Percentiles rank a stretch among this genome's conserved stretches.
phyloP scores from a whole-genome alignment of 352 stramenopile genomes.

The Globisporangium sylvaticum region DNA sequence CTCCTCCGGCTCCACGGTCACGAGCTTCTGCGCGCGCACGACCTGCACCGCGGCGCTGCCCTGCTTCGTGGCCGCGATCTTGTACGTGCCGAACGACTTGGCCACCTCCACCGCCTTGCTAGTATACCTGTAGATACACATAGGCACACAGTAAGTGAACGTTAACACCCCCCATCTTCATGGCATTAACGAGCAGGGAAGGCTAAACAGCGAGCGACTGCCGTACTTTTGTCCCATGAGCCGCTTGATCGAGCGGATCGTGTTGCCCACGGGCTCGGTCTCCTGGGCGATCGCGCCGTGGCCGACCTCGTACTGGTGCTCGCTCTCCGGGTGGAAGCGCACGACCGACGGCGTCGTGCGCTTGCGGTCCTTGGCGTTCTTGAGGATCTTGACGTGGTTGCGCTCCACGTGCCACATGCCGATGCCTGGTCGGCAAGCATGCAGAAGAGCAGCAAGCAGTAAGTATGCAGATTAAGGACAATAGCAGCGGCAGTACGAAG shows the following conservation, averaged over 20 bases:
- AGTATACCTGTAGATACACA: constrained; percentile 23
- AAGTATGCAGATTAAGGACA: not conserved
- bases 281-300: constrained; percentile 48
- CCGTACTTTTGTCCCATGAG: constrained; percentile 63
- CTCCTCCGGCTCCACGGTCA: constrained; percentile 58
- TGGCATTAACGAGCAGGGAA: not conserved
- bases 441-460: not conserved
- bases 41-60: constrained; percentile 54
- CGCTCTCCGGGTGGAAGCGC: constrained; percentile 50
- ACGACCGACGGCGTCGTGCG: constrained; percentile 82
- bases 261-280: constrained; percentile 59
- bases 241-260: constrained; percentile 76
- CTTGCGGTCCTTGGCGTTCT: constrained; percentile 54
- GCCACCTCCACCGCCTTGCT: constrained; percentile 59
- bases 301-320: constrained; percentile 47
- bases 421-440: constrained; percentile 28
- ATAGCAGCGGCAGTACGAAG: not conserved
- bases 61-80: constrained; percentile 47
- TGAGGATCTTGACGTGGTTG: constrained; percentile 85
- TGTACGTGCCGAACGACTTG: constrained; percentile 50
- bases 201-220: not conserved
- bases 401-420: constrained; percentile 78
- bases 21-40: constrained; percentile 22
- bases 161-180: not conserved
- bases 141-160: not conserved